Conservation (phyloP, 495 filamentous ascomycete species). For the Patellaria atrata region DNA sequence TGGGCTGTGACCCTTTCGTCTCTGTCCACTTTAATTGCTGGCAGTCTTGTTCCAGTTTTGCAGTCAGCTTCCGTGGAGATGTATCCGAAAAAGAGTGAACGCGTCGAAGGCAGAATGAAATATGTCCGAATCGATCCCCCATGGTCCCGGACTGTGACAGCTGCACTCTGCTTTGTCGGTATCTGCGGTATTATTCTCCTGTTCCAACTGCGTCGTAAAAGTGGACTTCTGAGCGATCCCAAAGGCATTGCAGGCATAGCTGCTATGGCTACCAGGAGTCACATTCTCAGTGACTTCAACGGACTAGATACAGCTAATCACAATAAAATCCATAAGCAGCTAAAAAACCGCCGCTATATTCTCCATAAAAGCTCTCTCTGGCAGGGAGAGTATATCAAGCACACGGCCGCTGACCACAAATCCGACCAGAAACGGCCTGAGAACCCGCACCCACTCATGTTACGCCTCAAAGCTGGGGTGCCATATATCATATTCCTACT, state of each 20-base stretch:
- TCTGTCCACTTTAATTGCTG: slow-evolving; percentile 45
- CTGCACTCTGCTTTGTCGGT: slow-evolving; percentile 36
- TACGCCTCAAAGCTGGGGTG: slow-evolving; percentile 42
- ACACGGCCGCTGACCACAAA: slow-evolving; percentile 24
- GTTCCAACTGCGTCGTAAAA: slow-evolving; percentile 43
- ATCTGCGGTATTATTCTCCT: slow-evolving; percentile 38
- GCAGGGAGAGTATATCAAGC: slow-evolving; percentile 36
- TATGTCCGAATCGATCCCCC: slow-evolving; percentile 38
- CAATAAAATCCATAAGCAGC: slow-evolving; percentile 48
- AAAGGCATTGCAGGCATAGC: slow-evolving; percentile 62
- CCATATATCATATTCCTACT: slow-evolving; percentile 44
- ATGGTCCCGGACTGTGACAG: slow-evolving; percentile 48
- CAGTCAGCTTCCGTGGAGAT: slow-evolving; percentile 44
- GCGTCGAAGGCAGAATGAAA: slow-evolving; percentile 16
- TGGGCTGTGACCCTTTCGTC: slow-evolving; percentile 52
- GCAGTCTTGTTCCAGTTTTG: slow-evolving; percentile 46
- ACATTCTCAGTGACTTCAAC: slow-evolving; percentile 62
- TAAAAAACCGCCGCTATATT: slow-evolving; percentile 49
- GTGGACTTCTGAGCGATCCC: slow-evolving; percentile 51
- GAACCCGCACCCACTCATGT: slow-evolving; percentile 56
- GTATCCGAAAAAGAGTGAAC: slow-evolving; percentile 25
- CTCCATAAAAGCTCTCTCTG: slow-evolving; percentile 53
- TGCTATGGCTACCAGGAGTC: slow-evolving; percentile 54
- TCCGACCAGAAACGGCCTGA: slow-evolving; percentile 19
- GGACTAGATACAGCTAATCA: slow-evolving; percentile 51